These are phyloP conservation scores for Penicillium fimorum DNA, from an alignment of 495 filamentous ascomycete genomes.

Conservation along the genomic window DNA sequence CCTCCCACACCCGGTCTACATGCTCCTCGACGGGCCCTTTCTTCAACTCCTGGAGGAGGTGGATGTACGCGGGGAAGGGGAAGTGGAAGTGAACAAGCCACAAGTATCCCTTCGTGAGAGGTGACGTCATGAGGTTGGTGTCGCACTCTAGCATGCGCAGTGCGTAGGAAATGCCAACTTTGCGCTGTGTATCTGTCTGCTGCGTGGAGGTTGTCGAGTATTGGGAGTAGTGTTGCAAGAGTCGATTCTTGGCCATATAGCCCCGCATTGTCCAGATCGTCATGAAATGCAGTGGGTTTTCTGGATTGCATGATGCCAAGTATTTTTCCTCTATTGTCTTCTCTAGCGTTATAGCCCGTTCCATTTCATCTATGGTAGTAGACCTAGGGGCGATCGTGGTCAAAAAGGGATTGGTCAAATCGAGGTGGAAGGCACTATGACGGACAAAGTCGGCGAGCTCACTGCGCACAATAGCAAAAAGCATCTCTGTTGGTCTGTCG, in stretches of 20 bases:
- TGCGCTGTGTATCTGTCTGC: not conserved
- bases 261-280: not conserved
- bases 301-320: not conserved
- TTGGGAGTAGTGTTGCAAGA: not conserved
- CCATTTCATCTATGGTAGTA: not conserved
- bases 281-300: not conserved
- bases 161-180: not conserved
- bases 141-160: not conserved
- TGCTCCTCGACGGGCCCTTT: not conserved
- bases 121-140: not conserved
- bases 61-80: not conserved
- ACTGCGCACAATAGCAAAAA: not conserved
- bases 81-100: not conserved
- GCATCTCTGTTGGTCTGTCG: conserved; percentile 26
- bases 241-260: not conserved
- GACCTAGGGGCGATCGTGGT: not conserved
- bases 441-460: not conserved
- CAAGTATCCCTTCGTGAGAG: not conserved
- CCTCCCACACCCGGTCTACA: not conserved
- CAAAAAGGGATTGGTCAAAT: not conserved
- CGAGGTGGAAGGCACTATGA: not conserved
- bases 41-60: not conserved
- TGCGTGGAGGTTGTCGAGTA: not conserved
- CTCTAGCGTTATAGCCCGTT: not conserved
- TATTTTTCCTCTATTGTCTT: not conserved